Base-by-base conservation (phyloP, 495 filamentous ascomycete species). In the Xylaria curta region DNA sequence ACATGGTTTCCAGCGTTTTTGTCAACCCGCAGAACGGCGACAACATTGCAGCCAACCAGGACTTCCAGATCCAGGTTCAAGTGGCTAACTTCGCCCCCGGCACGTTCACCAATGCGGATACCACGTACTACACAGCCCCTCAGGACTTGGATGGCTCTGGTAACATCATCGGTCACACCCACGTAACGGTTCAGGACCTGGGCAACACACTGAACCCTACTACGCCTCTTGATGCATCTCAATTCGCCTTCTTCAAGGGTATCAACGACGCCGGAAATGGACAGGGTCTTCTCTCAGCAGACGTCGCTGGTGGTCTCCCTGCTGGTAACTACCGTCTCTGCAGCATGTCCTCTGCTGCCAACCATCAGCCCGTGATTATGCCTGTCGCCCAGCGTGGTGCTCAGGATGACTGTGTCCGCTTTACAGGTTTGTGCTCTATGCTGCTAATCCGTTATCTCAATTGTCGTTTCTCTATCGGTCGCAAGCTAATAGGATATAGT, bases 341-440 rank as follows among this genome's bases (percentile, higher is more conserved):
- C 85, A 91, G 91, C 71, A 89, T 93, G 87, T 85, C 86, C 44
- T 82, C 86, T 54, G 82, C 91, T n/a, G 84, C 85, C 69, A 93
- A 92, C 81, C 91, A 93, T 81, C 91, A 93, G 80, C 91, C 91
- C 62, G 91, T 93, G 15, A 77, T 92, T 42, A 93, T 93, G 91
- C 91, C 91, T 53, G 89, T 93, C 59, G 91, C 91, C 66, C 91
- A 92, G 80, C 89, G 91, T 79, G 91, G 91, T 76, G 81, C 89
- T 40, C 88, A 92, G 75, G 91, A 94, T 74, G 91, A 94, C 75
- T 94, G 91, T 79, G 84, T 83, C 59, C 89, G 89, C 76, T 93
- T 93, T 78, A 86, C 84, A 36, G 77, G 77, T 78, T 67, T 62
- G 77, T 51, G 42, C 36, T 70, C n/a, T n/a, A n/a, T n/a, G n/a